Evolutionary conservation across 768 basidiomycete genomes (phyloP), one percentile per base, ranked within the genome.

Genomic region (Leccinum imitatum): DNA sequence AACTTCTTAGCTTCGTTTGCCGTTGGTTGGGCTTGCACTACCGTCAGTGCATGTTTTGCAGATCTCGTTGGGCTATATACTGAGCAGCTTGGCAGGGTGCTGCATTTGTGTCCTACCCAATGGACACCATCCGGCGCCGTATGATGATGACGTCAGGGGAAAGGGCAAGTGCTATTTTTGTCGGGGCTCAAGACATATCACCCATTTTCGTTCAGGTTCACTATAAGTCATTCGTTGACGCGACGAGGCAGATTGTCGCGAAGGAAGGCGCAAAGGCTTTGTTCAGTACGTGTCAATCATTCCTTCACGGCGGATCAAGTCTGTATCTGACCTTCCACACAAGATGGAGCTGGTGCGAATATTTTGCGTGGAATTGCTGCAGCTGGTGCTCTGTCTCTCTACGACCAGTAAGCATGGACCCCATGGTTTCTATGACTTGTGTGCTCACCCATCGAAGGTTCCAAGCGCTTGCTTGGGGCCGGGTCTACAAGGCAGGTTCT

Each of bases 261-360:
- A 79, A 75, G 54, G 78, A 80, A 62, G 79, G 79, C 3, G 54
- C 58, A 19, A 75, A 67, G 54, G 65, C 77, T 0, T 64, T 80
- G 33, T 78, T 80, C 61, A 73, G 75, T 76, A 59, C 8, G 77
- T 64, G 21, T 15, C 21, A 23, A 37, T n/a, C 39, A 19, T 15
- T 50, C 51, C 9, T 41, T 25, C 19, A 21, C 11, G 3, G n/a
- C 44, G 4, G 27, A 46, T 21, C 19, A 44, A 46, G 41, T n/a
- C 11, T 19, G 44, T 46, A 2, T 46, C 53, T 60, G 10, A 66
- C 53, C 6, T 15, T 50, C 51, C 13, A 44, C 25, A 23, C 79
- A 76, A 84, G 85, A 83, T 73, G 84, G 85, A 66, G 84, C 82
- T 59, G 84, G 82, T 64, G 82, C 81, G 59, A 82, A 83, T 69